phyloP scores from a whole-genome alignment of 495 filamentous ascomycete species.

The Astrothelium macrocarpum region DNA sequence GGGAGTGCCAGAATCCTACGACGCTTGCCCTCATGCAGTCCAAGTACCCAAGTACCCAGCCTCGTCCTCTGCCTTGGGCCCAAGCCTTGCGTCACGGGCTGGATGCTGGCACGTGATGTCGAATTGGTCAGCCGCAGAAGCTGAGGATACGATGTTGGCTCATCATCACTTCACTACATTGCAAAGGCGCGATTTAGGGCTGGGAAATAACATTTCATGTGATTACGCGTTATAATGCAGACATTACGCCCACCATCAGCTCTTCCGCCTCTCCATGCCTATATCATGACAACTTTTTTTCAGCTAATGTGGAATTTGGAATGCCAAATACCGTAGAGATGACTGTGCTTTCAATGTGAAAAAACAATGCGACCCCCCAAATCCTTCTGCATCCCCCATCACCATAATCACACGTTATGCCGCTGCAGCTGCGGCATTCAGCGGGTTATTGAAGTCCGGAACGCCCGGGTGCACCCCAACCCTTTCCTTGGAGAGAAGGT shows the following conservation, averaged over 20 bases:
- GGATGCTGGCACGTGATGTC: neutral
- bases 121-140: too few species aligned
- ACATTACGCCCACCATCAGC: neutral
- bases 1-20: neutral
- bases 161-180: too few species aligned
- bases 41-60: neutral
- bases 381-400: neutral
- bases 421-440: constrained; percentile 8
- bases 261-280: neutral
- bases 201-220: neutral
- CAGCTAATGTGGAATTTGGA: neutral
- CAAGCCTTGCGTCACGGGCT: neutral
- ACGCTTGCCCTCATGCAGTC: neutral
- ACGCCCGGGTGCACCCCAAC: constrained; percentile 56
- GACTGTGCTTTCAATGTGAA: neutral
- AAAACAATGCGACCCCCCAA: neutral
- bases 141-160: too few species aligned
- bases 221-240: neutral
- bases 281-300: neutral
- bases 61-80: too few species aligned
- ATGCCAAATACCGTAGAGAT: neutral
- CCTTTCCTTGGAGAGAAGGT: constrained; percentile 85
- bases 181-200: too few species aligned
- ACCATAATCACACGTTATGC: neutral
- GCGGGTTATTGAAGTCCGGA: constrained; percentile 14